Percentiles rank a stretch among this genome's conserved stretches.
These are phyloP conservation scores for Yarrowia deformans DNA, from an alignment of 805 yeast species.

Conservation along the genomic window DNA sequence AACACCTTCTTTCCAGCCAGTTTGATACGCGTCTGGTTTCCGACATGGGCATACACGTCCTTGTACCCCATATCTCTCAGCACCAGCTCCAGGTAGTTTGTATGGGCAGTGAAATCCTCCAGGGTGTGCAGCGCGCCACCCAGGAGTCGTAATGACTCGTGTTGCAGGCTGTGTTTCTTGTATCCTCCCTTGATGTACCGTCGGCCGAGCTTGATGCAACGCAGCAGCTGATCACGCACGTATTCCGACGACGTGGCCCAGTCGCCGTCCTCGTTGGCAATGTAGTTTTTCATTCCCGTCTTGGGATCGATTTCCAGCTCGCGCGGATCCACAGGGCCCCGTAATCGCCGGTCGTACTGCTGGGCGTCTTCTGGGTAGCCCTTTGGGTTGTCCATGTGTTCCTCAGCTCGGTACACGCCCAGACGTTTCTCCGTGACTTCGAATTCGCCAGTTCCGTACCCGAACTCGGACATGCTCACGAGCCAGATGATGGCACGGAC, in stretches of 20 bases:
- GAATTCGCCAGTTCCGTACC: slow-evolving; percentile 47
- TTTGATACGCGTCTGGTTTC: slow-evolving; percentile 42
- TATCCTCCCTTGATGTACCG: slow-evolving; percentile 36
- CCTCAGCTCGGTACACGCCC: slow-evolving; percentile 45
- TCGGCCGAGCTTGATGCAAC: slow-evolving; percentile 43
- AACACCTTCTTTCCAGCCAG: slow-evolving; percentile 43
- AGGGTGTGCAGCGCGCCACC: slow-evolving; percentile 45
- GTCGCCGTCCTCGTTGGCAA: slow-evolving; percentile 45
- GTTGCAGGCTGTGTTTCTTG: slow-evolving; percentile 29
- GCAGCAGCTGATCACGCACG: slow-evolving; percentile 42
- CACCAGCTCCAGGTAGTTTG: slow-evolving; percentile 43
- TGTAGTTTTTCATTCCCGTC: slow-evolving; percentile 47
- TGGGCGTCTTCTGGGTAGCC: slow-evolving; percentile 45
- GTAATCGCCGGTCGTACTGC: slow-evolving; percentile 42
- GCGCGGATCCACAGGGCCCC: slow-evolving; percentile 43
- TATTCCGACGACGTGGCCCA: slow-evolving; percentile 44
- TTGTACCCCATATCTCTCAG: slow-evolving; percentile 43
- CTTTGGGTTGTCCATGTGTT: slow-evolving; percentile 46
- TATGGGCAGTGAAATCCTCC: slow-evolving; percentile 46
- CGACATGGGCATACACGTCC: slow-evolving; percentile 46
- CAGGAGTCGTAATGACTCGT: slow-evolving; percentile 44
- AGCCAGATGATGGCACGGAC: slow-evolving; percentile 44
- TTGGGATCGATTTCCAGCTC: slow-evolving; percentile 44
- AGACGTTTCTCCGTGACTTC: slow-evolving; percentile 45
- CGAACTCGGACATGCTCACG: slow-evolving; percentile 43